Evolutionary conservation across 2,329 filamentous ascomycete species (phyloP).

Genomic region (Paracoccidioides brasiliensis): DNA sequence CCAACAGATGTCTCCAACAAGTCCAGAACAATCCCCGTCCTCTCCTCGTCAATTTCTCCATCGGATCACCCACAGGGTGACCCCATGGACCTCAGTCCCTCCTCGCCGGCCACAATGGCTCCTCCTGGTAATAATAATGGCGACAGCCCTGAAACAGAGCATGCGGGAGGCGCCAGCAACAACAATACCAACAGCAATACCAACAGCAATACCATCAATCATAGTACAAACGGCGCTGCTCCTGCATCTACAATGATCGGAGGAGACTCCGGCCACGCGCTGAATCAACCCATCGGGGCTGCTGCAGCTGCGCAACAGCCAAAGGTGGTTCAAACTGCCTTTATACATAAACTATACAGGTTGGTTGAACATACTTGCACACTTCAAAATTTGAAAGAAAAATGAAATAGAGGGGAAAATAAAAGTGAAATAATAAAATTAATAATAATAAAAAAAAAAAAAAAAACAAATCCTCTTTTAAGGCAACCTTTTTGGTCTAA

Average conservation of each 20-base stretch:
- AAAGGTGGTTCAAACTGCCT: slow-evolving; percentile 95
- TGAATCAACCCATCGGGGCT: slow-evolving; percentile 28
- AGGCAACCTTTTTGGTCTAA: not conserved
- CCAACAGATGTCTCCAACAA: slow-evolving; percentile 28
- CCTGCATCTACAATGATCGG: not conserved
- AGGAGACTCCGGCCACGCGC: slow-evolving; percentile 11
- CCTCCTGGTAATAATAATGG: slow-evolving; percentile 32
- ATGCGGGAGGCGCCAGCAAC: slow-evolving; percentile 21
- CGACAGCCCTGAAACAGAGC: slow-evolving; percentile 36
- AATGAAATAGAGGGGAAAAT: too few species aligned
- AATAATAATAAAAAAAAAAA: too few species aligned
- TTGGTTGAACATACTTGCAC: slow-evolving; percentile 34
- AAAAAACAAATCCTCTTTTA: too few species aligned
- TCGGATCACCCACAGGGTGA: slow-evolving; percentile 36
- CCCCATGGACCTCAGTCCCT: slow-evolving; percentile 43
- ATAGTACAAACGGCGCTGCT: slow-evolving; percentile 11
- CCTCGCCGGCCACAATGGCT: slow-evolving; percentile 34
- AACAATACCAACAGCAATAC: slow-evolving; percentile 12
- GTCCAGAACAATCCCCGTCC: slow-evolving; percentile 40
- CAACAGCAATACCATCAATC: slow-evolving; percentile 17
- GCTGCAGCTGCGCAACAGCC: slow-evolving; percentile 63
- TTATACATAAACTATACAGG: slow-evolving; percentile 99
- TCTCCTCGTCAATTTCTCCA: slow-evolving; percentile 34
- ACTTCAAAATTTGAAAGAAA: not conserved
- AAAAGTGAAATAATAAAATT: too few species aligned